phyloP scores from a whole-genome alignment of 805 yeast genomes.

The Saturnispora serradocipensis region DNA sequence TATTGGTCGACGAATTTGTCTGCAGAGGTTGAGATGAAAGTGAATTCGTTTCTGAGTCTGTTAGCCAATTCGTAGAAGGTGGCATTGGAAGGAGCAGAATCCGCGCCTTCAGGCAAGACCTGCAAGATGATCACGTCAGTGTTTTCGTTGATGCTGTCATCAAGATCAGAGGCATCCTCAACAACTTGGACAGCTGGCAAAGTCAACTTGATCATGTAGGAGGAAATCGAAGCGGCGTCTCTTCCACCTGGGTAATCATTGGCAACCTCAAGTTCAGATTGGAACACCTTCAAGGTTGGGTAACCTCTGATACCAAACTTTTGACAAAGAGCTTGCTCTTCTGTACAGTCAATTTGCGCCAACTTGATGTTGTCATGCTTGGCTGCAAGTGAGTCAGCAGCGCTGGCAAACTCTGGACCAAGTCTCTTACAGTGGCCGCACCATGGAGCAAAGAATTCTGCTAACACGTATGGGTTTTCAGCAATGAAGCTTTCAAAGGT shows the following conservation, averaged over 20 bases:
- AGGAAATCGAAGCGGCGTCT: slow-evolving; percentile 65
- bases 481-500: slow-evolving; percentile 57
- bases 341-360: slow-evolving; percentile 83
- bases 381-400: slow-evolving; percentile 54
- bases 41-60: slow-evolving; percentile 49
- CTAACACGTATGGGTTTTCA: slow-evolving; percentile 68
- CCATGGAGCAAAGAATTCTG: slow-evolving; percentile 95
- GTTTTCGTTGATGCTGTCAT: slow-evolving; percentile 35
- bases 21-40: slow-evolving; percentile 45
- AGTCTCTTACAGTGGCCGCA: slow-evolving; percentile 91
- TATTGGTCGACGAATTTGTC: slow-evolving; percentile 29
- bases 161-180: slow-evolving; percentile 40
- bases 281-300: slow-evolving; percentile 75
- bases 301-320: slow-evolving; percentile 66
- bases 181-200: slow-evolving; percentile 62
- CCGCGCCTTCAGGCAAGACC: slow-evolving; percentile 28
- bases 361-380: slow-evolving; percentile 47
- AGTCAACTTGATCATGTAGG: slow-evolving; percentile 73
- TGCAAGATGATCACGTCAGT: slow-evolving; percentile 52
- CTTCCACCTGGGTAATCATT: slow-evolving; percentile 80
- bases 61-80: slow-evolving; percentile 61
- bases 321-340: slow-evolving; percentile 61
- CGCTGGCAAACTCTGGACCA: slow-evolving; percentile 72
- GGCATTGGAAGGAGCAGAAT: slow-evolving; percentile 33
- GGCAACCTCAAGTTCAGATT: slow-evolving; percentile 37